Base-by-base conservation (phyloP, 2,329 filamentous ascomycete species). In the Aspergillus carbonarius region DNA sequence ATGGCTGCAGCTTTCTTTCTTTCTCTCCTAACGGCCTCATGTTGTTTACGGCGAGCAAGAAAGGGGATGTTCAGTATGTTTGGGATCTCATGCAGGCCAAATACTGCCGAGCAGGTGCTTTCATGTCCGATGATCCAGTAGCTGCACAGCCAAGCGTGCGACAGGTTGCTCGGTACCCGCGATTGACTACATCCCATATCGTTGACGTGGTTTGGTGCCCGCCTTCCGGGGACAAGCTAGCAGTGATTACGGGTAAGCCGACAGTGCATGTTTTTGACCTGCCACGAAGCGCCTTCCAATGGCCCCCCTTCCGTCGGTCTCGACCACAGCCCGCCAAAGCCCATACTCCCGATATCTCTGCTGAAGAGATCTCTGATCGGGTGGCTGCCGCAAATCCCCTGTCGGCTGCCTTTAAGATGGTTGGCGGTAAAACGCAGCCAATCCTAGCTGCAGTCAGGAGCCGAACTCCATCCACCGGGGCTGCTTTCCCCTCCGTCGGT, bases 231-330 rank as follows among this genome's bases (percentile, higher is more conserved):
- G 91, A 96, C 70, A 88, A 90, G 59, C 79, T 96, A 39, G 93
- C 93, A 1, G 88, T 99, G 77, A 87, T 97, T 25, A 98, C 95
- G 0, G 92, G 96, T 69, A 90, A 93, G 66, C 92, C 93, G n/a
- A 99, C 95, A 8, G 88, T 97, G 10, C 95, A 99, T 76, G 85
- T 98, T 44, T 88, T 96, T 63, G 91, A 96, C 65, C 85, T 98
- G 74, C 92, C 92, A 8, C 82, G 86, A 47, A 90, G 86, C 62
- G 91, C 91, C 4, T 93, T 93, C 67, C 87, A 90, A 64, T 96
- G 93, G 93, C 93, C 93, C 40, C 91, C 92, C 23, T 88, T 78
- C 60, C 76, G 78, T 20, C 75, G 76, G 49, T 68, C 86, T 42
- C 78, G 79, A 47, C 77, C 79, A 34, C 65, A 71, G 25, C 51